Percentiles rank a stretch among this genome's conserved stretches.
Conservation (phyloP, 2,329 filamentous ascomycete species). For the Magnaporthiopsis rhizophila region DNA sequence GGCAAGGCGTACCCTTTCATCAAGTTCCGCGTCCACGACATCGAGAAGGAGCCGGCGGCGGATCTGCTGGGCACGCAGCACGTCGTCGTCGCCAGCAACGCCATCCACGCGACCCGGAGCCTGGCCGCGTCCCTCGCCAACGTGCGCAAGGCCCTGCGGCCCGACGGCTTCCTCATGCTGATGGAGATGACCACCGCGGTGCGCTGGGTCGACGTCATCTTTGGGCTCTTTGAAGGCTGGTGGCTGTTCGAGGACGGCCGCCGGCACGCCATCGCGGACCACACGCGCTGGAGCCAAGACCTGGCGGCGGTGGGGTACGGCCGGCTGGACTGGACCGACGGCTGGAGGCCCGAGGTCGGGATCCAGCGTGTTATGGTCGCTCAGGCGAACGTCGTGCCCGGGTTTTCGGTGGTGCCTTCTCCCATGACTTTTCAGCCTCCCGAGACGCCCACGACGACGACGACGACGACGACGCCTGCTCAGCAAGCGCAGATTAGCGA, state of each 20-base stretch:
- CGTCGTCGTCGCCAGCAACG: slow-evolving; percentile 25
- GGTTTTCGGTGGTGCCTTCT: too few relatives aligned
- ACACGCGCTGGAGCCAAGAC: slow-evolving; percentile 17
- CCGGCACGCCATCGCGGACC: slow-evolving; percentile 15
- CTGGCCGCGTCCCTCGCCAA: slow-evolving; percentile 15
- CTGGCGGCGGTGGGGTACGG: slow-evolving; percentile 20
- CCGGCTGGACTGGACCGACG: slow-evolving; percentile 24
- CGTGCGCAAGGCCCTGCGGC: slow-evolving; percentile 18
- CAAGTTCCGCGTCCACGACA: slow-evolving; percentile 21
- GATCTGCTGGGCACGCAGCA: slow-evolving; percentile 20
- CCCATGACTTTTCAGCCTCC: too few relatives aligned
- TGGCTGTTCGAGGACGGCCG: slow-evolving; percentile 28
- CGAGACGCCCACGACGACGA: too few relatives aligned
- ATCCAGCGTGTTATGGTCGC: slow-evolving; percentile 23
- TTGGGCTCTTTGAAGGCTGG: slow-evolving; percentile 30
- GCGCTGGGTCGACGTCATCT: slow-evolving; percentile 25
- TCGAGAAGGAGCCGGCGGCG: slow-evolving; percentile 18
- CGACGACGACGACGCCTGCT: too few relatives aligned
- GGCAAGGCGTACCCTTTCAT: slow-evolving; percentile 18
- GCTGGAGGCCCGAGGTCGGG: slow-evolving; percentile 16
- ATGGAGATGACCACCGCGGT: slow-evolving; percentile 24
- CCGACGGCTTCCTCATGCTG: slow-evolving; percentile 25
- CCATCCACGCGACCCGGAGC: slow-evolving; percentile 24
- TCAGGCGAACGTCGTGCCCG: too few relatives aligned
- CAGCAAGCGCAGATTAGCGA: too few relatives aligned